Evolutionary conservation across 306 rosid genomes (phyloP).

Genomic region (Quercus agrifolia): DNA sequence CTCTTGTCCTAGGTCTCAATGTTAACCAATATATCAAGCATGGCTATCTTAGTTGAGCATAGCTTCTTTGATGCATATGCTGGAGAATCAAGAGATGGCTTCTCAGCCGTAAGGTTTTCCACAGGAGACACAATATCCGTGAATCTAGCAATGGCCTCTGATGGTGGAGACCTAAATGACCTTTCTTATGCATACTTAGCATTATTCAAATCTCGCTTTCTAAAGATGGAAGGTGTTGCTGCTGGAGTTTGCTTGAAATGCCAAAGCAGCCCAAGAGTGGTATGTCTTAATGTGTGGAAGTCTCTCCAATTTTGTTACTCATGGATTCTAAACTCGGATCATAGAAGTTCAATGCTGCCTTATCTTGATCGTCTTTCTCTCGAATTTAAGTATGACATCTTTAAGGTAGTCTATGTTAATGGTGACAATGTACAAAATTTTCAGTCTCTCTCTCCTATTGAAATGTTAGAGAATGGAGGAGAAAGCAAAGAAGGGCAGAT

Average conservation of each 20-base stretch:
- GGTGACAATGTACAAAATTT: constrained; percentile 36
- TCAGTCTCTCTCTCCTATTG: constrained; percentile 26
- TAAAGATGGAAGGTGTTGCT: constrained; percentile 47
- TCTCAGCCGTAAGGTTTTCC: constrained; percentile 45
- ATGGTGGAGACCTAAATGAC: constrained; percentile 27
- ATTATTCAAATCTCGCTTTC: constrained; percentile 46
- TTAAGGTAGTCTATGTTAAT: constrained; percentile 57
- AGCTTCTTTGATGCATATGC: constrained; percentile 66
- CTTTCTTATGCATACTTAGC: constrained; percentile 60
- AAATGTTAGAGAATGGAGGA: constrained; percentile 41
- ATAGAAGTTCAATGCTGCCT: constrained; percentile 46
- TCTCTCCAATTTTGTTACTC: constrained; percentile 66
- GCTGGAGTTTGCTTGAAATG: constrained; percentile 69
- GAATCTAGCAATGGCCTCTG: constrained; percentile 24
- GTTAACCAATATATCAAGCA: constrained; percentile 46
- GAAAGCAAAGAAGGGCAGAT: constrained; percentile 42
- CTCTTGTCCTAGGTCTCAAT: constrained; percentile 48
- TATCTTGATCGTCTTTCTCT: constrained; percentile 57
- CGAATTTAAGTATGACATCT: constrained; percentile 70
- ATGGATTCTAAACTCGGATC: constrained; percentile 53
- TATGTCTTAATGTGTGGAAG: constrained; percentile 67
- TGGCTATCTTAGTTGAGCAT: constrained; percentile 53
- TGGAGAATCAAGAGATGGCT: constrained; percentile 72
- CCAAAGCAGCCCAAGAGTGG: constrained; percentile 45
- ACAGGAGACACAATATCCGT: constrained; percentile 58